Base-by-base conservation (phyloP, 352 stramenopile species). In the Phytophthora hibernalis region DNA sequence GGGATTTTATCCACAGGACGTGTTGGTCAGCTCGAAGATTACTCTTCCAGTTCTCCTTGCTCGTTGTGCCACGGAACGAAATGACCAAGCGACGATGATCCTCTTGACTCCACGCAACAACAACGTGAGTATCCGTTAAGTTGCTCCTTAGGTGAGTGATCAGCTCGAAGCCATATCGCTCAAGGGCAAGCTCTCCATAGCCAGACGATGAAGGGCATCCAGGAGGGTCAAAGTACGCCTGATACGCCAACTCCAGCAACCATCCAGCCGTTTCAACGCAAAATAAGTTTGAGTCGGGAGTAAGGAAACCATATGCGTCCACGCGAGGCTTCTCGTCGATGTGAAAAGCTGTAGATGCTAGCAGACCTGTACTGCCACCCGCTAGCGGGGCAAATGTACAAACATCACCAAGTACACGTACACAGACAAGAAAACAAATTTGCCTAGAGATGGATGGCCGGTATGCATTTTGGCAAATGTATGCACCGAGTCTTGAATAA, bases 41-140 rank as follows among this genome's bases (percentile, higher is more conserved):
- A 61, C 87, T 95, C 61, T 87, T 95, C 89, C 89, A 97, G 67
- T 97, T 93, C 50, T 87, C 82, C 33, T 91, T 89, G 67, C 88
- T 95, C 2, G 89, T 92, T 24, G 89, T 96, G 4, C 89, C 89
- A 44, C 89, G 83, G 50, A 97, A 97, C 10, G 89, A 86, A 52
- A 97, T 80, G 13, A 97, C 88, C 8, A 97, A 76, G 11, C 88
- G 86, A 26, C 84, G 82, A 16, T 86, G 82, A 18, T 82, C 73
- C 1, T 67, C 68, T 67, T 73, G 73, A 59, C 70, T 82, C 43
- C 70, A 82, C 22, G 75, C 89, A 55, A 80, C 87, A 52, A 74
- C 78, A 42, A 74, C 88, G 61, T 97, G 88, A 10, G 89, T 97
- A 55, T 97, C 90, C 13, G 88, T 91, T 22, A 78, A 35, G 11